Evolutionary conservation across 768 basidiomycete genomes (phyloP).

Genomic region (Krasilnikovozyma curviuscula): DNA sequence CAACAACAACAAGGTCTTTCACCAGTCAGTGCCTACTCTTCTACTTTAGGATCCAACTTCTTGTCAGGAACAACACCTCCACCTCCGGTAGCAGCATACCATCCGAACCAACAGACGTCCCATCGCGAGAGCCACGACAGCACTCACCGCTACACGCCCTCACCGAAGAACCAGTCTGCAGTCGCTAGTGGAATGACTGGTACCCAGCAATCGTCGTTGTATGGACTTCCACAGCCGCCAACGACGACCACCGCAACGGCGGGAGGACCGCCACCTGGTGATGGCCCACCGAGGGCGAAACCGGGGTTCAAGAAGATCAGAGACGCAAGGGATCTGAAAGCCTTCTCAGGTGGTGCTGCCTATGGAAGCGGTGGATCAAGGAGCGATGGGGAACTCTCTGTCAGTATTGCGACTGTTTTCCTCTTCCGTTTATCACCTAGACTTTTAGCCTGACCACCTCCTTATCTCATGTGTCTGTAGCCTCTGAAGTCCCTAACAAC

Average conservation of each 20-base stretch:
- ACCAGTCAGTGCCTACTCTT: not conserved
- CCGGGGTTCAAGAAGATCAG: slow-evolving; percentile 3
- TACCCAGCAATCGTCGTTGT: not conserved
- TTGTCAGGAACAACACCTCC: not conserved
- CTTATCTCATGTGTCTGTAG: slow-evolving; percentile 20
- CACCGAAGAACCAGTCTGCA: not conserved
- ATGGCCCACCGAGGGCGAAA: not conserved
- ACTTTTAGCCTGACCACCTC: not conserved
- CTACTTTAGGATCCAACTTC: not conserved
- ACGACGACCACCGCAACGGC: no score
- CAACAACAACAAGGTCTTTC: not conserved
- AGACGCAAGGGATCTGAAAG: not conserved
- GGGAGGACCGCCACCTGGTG: not conserved
- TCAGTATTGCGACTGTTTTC: not conserved
- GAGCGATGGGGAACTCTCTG: not conserved
- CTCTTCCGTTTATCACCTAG: not conserved
- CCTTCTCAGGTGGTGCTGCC: not conserved
- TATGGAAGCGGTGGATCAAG: no score
- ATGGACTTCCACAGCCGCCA: no score
- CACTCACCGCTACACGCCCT: not conserved
- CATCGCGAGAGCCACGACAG: not conserved
- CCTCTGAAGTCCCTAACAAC: slow-evolving; percentile 57
- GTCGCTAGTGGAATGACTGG: not conserved
- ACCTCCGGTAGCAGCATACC: not conserved
- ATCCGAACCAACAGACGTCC: not conserved